These are phyloP conservation scores for Brettanomyces nanus DNA, from an alignment of 805 yeast genomes.

Conservation along the genomic window DNA sequence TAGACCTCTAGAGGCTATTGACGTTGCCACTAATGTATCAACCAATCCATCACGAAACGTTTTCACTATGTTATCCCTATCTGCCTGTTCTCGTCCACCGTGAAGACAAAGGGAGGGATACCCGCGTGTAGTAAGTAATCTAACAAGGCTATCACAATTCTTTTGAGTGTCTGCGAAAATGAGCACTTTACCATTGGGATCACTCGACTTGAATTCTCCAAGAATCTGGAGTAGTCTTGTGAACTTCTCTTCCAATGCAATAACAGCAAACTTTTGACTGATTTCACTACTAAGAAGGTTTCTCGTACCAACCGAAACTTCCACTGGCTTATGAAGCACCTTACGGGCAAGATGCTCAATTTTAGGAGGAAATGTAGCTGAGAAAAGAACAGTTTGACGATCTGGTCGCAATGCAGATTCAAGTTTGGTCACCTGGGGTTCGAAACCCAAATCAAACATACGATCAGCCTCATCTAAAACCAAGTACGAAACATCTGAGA, in stretches of 20 bases:
- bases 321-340: constrained; percentile 56
- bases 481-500: constrained; percentile 66
- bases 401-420: constrained; percentile 74
- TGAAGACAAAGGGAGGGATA: constrained; percentile 66
- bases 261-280: constrained; percentile 58
- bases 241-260: constrained; percentile 51
- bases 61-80: constrained; percentile 64
- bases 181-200: constrained; percentile 45
- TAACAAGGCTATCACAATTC: constrained; percentile 66
- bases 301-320: constrained; percentile 71
- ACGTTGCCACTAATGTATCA: constrained; percentile 77
- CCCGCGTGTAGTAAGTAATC: constrained; percentile 42
- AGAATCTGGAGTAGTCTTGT: constrained; percentile 44
- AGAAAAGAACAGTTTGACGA: constrained; percentile 80
- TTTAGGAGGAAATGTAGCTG: constrained; percentile 86
- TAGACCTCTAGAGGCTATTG: constrained; percentile 89
- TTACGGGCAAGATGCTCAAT: constrained; percentile 69
- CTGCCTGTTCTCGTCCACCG: constrained; percentile 87
- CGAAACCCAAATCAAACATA: constrained; percentile 95
- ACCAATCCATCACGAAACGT: constrained; percentile 58
- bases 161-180: constrained; percentile 86
- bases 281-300: constrained; percentile 79
- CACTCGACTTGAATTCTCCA: constrained; percentile 32
- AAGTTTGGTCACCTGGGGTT: constrained; percentile 85
- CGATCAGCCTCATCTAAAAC: constrained; percentile 95